phyloP scores from a whole-genome alignment of 1,284 basidiomycete species.

The Peniophora sp. region DNA sequence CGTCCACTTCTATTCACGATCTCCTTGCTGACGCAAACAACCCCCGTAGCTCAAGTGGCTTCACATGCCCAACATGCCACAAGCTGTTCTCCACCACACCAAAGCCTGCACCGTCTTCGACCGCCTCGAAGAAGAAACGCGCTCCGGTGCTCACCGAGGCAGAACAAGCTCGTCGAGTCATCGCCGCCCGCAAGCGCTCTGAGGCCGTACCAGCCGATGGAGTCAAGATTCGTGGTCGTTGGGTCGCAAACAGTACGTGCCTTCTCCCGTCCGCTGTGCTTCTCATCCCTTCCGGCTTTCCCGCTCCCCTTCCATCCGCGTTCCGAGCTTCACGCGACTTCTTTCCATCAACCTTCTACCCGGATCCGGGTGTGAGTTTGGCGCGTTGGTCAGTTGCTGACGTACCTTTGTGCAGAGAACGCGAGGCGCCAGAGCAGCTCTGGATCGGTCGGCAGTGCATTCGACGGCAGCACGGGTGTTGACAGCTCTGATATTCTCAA shows the following conservation, averaged over 20 bases:
- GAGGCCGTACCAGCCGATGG: slow-evolving; percentile 26
- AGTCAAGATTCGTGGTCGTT: slow-evolving; percentile 51
- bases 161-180: slow-evolving; percentile 16
- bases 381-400: background rate
- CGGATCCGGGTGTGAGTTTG: no score
- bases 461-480: slow-evolving; percentile 56
- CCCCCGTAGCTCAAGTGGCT: slow-evolving; percentile 42
- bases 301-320: background rate
- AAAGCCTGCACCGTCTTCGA: slow-evolving; percentile 29
- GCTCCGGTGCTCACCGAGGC: slow-evolving; percentile 14
- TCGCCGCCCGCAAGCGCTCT: slow-evolving; percentile 35
- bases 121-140: slow-evolving; percentile 27
- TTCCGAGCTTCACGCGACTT: no score
- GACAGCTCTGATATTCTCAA: slow-evolving; percentile 58
- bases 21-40: no score
- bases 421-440: slow-evolving; percentile 34
- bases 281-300: background rate
- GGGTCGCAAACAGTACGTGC: slow-evolving; percentile 43
- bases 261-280: slow-evolving; percentile 1
- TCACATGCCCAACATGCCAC: slow-evolving; percentile 45
- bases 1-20: no score
- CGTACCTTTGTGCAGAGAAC: slow-evolving; percentile 17
- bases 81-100: slow-evolving; percentile 41
- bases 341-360: no score
- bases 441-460: slow-evolving; percentile 33